A percentile compares a stretch with the other conserved stretches of the same genome.
These are phyloP conservation scores for Rubia tinctorum DNA, from an alignment of 305 asterid species.

Conservation along the genomic window DNA sequence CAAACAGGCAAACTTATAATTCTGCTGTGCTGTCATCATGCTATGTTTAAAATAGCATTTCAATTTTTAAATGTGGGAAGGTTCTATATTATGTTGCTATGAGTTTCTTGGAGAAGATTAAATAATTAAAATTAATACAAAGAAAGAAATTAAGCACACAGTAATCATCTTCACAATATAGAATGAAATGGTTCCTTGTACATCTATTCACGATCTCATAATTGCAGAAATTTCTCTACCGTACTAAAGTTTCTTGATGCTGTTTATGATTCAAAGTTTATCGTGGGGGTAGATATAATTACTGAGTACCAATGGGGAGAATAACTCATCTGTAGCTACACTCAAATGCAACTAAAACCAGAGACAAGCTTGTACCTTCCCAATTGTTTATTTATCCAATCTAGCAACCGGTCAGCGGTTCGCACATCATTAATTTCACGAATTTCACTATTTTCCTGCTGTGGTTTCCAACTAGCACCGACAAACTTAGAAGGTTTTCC, in stretches of 20 bases:
- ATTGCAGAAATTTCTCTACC: neutral
- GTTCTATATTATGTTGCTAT: neutral
- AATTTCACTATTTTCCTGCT: slow-evolving; percentile 54
- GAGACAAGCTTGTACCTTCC: slow-evolving; percentile 41
- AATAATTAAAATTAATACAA: neutral
- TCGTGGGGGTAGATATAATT: neutral
- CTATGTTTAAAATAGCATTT: neutral
- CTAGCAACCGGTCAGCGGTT: slow-evolving; percentile 62
- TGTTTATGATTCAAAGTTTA: neutral
- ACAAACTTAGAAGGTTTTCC: slow-evolving; percentile 78
- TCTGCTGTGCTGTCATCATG: neutral
- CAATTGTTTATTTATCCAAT: slow-evolving; percentile 72
- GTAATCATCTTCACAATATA: neutral
- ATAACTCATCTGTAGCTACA: neutral
- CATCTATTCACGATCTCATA: neutral
- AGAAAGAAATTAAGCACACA: neutral
- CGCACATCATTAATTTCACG: slow-evolving; percentile 46
- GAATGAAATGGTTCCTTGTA: neutral
- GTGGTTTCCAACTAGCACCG: slow-evolving; percentile 58
- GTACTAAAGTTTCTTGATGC: neutral
- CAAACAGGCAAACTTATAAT: neutral
- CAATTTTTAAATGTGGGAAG: neutral
- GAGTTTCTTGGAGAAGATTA: neutral
- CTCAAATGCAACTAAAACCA: neutral
- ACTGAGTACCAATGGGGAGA: neutral